Evolutionary conservation across 2,329 filamentous ascomycete genomes (phyloP).

Genomic region (Drechslerella coelobrocha): DNA sequence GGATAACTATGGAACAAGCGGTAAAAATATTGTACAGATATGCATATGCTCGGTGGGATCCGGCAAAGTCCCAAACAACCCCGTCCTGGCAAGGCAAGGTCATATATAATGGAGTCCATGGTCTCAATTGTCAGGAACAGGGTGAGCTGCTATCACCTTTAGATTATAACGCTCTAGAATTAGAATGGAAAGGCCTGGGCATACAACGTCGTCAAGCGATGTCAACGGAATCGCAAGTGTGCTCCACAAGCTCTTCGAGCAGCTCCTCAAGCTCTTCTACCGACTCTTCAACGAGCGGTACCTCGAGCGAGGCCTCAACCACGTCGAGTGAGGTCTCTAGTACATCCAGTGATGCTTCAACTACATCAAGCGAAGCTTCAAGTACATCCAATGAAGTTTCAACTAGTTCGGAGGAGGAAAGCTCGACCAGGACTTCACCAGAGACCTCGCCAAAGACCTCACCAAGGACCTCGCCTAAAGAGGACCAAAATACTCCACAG

Average conservation of each 20-base stretch:
- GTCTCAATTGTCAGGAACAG: slow-evolving; percentile 4
- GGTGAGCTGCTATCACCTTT: neutral
- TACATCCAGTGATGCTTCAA: no score
- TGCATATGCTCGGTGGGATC: slow-evolving; percentile 12
- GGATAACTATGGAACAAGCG: slow-evolving; percentile 20
- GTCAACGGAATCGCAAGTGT: neutral
- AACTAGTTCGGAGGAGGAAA: no score
- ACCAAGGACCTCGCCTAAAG: no score
- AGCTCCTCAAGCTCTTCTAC: slow-evolving; percentile 1
- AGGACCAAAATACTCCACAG: no score
- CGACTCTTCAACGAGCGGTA: neutral
- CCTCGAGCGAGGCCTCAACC: no score
- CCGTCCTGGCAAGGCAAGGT: no score
- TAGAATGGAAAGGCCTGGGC: neutral
- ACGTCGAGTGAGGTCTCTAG: no score
- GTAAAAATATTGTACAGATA: slow-evolving; percentile 17
- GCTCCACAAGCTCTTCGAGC: neutral
- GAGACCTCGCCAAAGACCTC: no score
- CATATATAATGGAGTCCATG: slow-evolving; percentile 21
- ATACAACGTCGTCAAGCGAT: neutral
- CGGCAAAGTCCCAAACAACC: neutral
- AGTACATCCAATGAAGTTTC: no score
- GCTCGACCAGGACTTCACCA: no score
- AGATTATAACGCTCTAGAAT: neutral
- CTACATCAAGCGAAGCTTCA: no score